These are phyloP conservation scores for Macroventuria anomochaeta DNA, from an alignment of 2,329 filamentous ascomycete genomes.

Conservation along the genomic window DNA sequence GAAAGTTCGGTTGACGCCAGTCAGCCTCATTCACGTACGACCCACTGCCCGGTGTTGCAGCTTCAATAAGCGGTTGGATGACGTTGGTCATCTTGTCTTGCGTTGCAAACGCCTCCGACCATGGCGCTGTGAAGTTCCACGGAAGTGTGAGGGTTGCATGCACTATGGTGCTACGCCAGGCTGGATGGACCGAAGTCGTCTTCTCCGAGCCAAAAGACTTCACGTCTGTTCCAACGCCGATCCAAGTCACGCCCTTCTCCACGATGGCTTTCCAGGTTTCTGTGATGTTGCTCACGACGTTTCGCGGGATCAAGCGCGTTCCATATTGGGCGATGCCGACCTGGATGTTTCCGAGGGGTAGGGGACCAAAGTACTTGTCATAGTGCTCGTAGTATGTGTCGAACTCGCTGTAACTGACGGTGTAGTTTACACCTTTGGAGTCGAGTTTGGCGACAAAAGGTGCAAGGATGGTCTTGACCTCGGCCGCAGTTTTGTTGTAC, in stretches of 20 bases:
- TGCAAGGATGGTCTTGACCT: conserved; percentile 24
- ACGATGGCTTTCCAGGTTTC: conserved; percentile 24
- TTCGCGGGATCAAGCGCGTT: conserved; percentile 25
- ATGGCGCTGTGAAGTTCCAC: conserved; percentile 29
- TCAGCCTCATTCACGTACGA: conserved; percentile 39
- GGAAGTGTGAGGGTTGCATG: conserved; percentile 26
- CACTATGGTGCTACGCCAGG: conserved; percentile 30
- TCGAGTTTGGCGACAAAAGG: conserved; percentile 25
- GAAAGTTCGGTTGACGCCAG: conserved; percentile 25
- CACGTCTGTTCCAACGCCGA: conserved; percentile 26
- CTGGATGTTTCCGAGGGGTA: conserved; percentile 29
- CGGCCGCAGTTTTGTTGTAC: conserved; percentile 24
- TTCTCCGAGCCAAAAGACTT: conserved; percentile 19
- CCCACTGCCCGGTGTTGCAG: conserved; percentile 27
- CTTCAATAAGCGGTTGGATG: conserved; percentile 26
- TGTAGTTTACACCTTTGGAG: conserved; percentile 20
- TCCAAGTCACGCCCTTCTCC: conserved; percentile 28
- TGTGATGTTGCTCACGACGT: conserved; percentile 19
- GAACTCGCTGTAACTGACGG: conserved; percentile 19
- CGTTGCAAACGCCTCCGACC: conserved; percentile 22
- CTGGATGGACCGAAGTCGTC: conserved; percentile 32
- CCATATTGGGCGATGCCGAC: conserved; percentile 30
- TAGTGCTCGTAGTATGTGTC: conserved; percentile 32
- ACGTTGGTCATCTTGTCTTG: conserved; percentile 29
- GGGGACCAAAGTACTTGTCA: conserved; percentile 31